Base-by-base conservation (phyloP, 768 basidiomycete species). In the Coprinellus aureogranulatus region DNA sequence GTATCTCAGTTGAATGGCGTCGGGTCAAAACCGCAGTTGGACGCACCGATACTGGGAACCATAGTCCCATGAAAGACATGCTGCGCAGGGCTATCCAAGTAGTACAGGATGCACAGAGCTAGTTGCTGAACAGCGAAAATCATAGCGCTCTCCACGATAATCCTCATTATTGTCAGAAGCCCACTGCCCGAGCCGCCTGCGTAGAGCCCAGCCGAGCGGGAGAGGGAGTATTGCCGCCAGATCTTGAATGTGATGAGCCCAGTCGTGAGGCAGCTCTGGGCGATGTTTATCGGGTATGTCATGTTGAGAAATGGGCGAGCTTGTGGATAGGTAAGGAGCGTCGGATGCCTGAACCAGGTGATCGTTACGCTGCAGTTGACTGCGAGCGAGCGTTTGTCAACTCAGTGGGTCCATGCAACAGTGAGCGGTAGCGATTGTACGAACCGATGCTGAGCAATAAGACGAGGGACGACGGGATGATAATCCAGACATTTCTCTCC, bases 201-300 rank as follows among this genome's bases (percentile, higher is more conserved):
- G 41, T 44, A 44, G 4, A 44, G 16, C 16, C 41, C 41, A 18
- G 41, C 41, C 5, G 62, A 59, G 12, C 31, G 31, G 1, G 66
- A 67, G 2, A 46, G 58, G 14, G 64, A 58, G 40, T 70, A 66
- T 48, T 70, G 69, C 12, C 47, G 48, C 66, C 64, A 67, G 9
- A 70, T 67, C 48, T 65, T 67, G 56, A 65, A 60, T 26, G 62
- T 55, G 16, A 70, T 67, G 18, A 70, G 55, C 6, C 65, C 63
- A 0, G 69, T 70, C 1, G 69, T 67, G n/a, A 70, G 56, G 34
- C 67, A 37, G 46, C 67, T 70, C 56, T 70, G 67, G 2, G 59
- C 61, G 50, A 70, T 58, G 4, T 64, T 62, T n/a, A 70, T 39
- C 1, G 69, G 69, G 59, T 64, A 70, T 16, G 68, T 30, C 39